phyloP scores from a whole-genome alignment of 805 yeast genomes.

The Hanseniaspora singularis region DNA sequence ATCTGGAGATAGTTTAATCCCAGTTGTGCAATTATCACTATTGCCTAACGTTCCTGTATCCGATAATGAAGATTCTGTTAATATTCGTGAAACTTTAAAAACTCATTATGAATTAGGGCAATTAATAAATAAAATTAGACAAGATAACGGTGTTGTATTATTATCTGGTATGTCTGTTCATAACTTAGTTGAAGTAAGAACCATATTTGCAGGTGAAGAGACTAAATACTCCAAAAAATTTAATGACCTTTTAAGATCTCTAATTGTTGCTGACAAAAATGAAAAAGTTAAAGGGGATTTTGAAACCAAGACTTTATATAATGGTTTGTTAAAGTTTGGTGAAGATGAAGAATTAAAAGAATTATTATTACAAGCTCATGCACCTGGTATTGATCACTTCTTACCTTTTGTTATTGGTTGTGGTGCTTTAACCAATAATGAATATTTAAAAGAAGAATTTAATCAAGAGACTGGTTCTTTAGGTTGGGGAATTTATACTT shows the following conservation, averaged over 20 bases:
- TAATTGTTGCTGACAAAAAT: constrained; percentile 24
- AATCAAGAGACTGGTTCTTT: constrained; percentile 35
- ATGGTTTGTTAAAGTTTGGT: constrained; percentile 31
- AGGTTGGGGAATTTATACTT: constrained; percentile 56
- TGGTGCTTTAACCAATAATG: constrained; percentile 32
- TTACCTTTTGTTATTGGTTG: constrained; percentile 54
- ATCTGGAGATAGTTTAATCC: constrained; percentile 18
- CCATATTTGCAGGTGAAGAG: constrained; percentile 25
- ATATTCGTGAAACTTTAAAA: constrained; percentile 12
- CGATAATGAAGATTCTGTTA: not conserved
- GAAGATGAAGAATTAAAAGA: constrained; percentile 23
- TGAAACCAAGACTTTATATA: constrained; percentile 18
- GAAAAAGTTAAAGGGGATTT: constrained; percentile 23
- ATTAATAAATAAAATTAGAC: constrained; percentile 40
- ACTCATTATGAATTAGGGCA: constrained; percentile 39
- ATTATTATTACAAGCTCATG: constrained; percentile 43
- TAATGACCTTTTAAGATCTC: constrained; percentile 35
- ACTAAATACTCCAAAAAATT: constrained; percentile 44
- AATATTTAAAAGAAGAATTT: constrained; percentile 36
- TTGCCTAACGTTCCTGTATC: constrained; percentile 27
- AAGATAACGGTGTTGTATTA: constrained; percentile 41
- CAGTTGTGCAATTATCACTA: constrained; percentile 35
- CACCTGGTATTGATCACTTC: constrained; percentile 65
- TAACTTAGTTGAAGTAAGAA: constrained; percentile 42
- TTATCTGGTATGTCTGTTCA: constrained; percentile 76